These are phyloP conservation scores for Colletotrichum viniferum DNA, from an alignment of 2,329 filamentous ascomycete genomes.

Conservation along the genomic window DNA sequence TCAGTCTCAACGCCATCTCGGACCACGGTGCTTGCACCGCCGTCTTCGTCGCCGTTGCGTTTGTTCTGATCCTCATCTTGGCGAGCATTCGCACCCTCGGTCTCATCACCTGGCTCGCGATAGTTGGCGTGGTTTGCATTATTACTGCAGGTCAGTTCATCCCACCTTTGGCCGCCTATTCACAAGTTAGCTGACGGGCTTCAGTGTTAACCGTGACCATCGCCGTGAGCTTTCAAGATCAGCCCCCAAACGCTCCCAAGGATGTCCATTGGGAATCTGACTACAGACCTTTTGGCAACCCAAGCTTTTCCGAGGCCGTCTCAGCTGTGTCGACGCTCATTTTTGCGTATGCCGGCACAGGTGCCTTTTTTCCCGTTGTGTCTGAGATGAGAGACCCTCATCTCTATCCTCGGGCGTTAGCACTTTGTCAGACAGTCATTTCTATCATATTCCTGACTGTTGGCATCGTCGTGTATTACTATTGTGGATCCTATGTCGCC, in stretches of 20 bases:
- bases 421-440: slow-evolving; percentile 29
- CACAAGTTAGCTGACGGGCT: not conserved
- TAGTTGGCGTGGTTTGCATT: slow-evolving; percentile 26
- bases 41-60: slow-evolving; percentile 40
- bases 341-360: slow-evolving; percentile 42
- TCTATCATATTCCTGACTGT: slow-evolving; percentile 37
- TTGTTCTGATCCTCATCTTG: slow-evolving; percentile 30
- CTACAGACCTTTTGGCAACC: slow-evolving; percentile 30
- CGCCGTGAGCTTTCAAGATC: slow-evolving; percentile 32
- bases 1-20: slow-evolving; percentile 43
- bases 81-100: slow-evolving; percentile 34
- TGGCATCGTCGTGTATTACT: slow-evolving; percentile 46
- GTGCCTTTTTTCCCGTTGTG: slow-evolving; percentile 35
- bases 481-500: slow-evolving; percentile 47
- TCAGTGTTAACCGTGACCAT: slow-evolving; percentile 31
- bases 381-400: slow-evolving; percentile 37
- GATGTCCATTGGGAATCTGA: slow-evolving; percentile 27
- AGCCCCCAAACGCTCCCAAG: slow-evolving; percentile 26
- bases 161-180: not conserved
- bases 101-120: slow-evolving; percentile 35
- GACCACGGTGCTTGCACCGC: slow-evolving; percentile 42
- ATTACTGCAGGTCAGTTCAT: slow-evolving; percentile 22
- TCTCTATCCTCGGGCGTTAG: slow-evolving; percentile 29
- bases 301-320: slow-evolving; percentile 33
- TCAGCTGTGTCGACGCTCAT: slow-evolving; percentile 35